These are phyloP conservation scores for Carex sylvatica DNA, from an alignment of 202 grass and related monocot genomes.

Conservation along the genomic window DNA sequence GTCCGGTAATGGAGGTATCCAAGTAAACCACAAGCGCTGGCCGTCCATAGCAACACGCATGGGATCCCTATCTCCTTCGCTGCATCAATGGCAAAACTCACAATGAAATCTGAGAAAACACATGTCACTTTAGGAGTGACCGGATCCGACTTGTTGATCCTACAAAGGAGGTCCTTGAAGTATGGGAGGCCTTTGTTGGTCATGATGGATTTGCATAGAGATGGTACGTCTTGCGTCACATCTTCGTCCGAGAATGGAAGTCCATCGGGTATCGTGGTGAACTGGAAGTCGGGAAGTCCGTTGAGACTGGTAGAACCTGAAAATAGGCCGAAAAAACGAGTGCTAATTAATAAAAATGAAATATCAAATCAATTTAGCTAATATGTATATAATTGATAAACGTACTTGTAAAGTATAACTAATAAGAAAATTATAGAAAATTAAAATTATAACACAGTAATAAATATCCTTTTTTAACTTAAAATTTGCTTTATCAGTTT, in stretches of 20 bases:
- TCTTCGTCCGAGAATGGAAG: slow-evolving; percentile 48
- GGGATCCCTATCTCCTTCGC: slow-evolving; percentile 42
- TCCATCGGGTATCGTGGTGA: slow-evolving; percentile 55
- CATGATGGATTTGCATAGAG: slow-evolving; percentile 43
- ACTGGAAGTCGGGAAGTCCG: slow-evolving; percentile 43
- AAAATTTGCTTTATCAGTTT: not conserved
- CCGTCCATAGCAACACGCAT: slow-evolving; percentile 49
- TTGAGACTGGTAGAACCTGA: slow-evolving; percentile 23
- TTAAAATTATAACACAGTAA: too few species aligned
- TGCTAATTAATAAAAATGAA: not conserved
- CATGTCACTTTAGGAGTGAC: slow-evolving; percentile 42
- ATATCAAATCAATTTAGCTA: not conserved
- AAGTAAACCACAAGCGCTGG: slow-evolving; percentile 47
- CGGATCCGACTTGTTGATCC: slow-evolving; percentile 22
- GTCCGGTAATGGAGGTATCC: slow-evolving; percentile 43
- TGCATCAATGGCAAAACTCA: slow-evolving; percentile 42
- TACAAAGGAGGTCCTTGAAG: slow-evolving; percentile 30
- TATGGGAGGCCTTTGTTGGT: slow-evolving; percentile 36
- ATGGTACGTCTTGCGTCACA: slow-evolving; percentile 43
- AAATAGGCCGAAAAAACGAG: not conserved
- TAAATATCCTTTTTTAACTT: not conserved
- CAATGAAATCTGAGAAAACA: slow-evolving; percentile 36
- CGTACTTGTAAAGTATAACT: too few species aligned
- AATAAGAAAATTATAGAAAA: too few species aligned
- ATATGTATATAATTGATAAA: not conserved